phyloP scores from a whole-genome alignment of 768 basidiomycete species.

The Lactarius akahatsu region DNA sequence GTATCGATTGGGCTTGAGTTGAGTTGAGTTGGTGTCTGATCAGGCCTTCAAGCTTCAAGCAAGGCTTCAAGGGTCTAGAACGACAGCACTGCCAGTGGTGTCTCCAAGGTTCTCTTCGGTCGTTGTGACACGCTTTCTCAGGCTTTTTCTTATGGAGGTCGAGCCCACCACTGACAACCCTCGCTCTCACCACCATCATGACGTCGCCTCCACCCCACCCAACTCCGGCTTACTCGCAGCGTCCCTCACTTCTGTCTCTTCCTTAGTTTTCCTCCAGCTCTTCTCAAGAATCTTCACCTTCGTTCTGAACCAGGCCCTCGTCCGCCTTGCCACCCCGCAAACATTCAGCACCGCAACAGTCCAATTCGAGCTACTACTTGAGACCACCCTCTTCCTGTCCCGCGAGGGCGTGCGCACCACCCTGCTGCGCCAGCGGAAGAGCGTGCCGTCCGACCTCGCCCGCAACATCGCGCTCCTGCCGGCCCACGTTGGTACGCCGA shows the following conservation, averaged over 20 bases:
- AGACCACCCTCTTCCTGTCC: constrained; percentile 87
- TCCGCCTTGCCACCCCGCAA: constrained; percentile 79
- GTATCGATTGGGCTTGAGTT: too few species aligned
- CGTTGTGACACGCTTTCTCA: not conserved
- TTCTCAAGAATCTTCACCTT: constrained; percentile 86
- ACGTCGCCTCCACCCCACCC: not conserved
- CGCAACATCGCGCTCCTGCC: constrained; percentile 66
- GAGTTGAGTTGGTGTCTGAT: too few species aligned
- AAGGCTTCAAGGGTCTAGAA: too few species aligned
- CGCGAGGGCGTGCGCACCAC: constrained; percentile 92
- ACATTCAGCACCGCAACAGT: constrained; percentile 90
- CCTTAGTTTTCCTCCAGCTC: constrained; percentile 84
- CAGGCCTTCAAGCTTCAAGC: too few species aligned
- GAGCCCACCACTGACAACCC: not conserved
- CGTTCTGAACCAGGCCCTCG: constrained; percentile 79
- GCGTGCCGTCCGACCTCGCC: constrained; percentile 25
- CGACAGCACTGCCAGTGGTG: too few species aligned
- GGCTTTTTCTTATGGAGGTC: not conserved
- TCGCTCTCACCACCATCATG: not conserved
- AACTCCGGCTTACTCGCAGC: constrained; percentile 34
- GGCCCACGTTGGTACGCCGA: constrained; percentile 62
- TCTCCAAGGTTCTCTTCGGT: not conserved
- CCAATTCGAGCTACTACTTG: constrained; percentile 89
- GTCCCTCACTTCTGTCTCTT: constrained; percentile 50
- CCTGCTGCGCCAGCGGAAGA: constrained; percentile 57